Evolutionary conservation across 1,284 basidiomycete species (phyloP), one percentile per base, ranked within the genome.

Genomic region (Cutaneotrichosporon sp.): DNA sequence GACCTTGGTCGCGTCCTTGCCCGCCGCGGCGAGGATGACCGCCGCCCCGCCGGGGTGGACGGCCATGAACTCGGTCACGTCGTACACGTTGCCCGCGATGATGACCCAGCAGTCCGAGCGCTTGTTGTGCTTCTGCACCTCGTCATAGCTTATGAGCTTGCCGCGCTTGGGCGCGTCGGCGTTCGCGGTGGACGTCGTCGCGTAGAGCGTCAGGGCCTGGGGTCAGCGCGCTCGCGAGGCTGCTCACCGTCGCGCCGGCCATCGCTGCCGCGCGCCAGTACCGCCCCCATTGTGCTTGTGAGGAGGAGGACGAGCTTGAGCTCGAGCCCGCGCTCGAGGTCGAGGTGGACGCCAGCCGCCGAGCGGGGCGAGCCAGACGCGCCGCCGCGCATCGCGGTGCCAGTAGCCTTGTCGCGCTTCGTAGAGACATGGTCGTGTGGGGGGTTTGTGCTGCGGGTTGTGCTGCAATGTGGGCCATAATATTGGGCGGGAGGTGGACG

Each of bases 91-190:
- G 6, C 78, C 77, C 34, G 85, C 82, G 66, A 94, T 89, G 69
- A 95, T 87, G 64, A 95, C 89, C 93, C 92, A 95, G 78, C 91
- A 92, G 53, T 81, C 80, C 24, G 83, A 81, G 27, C 68, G 66
- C 27, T 71, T 79, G 64, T 79, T 82, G 74, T 87, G 85, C 70
- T 83, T 81, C 69, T 81, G 79, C 5, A 87, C 82, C 67, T 87
- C 84, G 6, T 81, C 74, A 68, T 74, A 82, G 25, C 79, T 69
- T 53, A 84, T 80, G 22, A 80, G 90, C 87, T 6, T 92, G 94
- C 59, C 95, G 89, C 63, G 14, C 43, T 45, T 38, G 38, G 14
- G 6, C 13, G 53, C 53, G 20, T 62, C 61, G 25, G 51, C 47
- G 46, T 24, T 42, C 22, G 52, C 27, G 3, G 54, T 38, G 6